phyloP scores from a whole-genome alignment of 441 rosid genomes.

The Macaranga tanarius region DNA sequence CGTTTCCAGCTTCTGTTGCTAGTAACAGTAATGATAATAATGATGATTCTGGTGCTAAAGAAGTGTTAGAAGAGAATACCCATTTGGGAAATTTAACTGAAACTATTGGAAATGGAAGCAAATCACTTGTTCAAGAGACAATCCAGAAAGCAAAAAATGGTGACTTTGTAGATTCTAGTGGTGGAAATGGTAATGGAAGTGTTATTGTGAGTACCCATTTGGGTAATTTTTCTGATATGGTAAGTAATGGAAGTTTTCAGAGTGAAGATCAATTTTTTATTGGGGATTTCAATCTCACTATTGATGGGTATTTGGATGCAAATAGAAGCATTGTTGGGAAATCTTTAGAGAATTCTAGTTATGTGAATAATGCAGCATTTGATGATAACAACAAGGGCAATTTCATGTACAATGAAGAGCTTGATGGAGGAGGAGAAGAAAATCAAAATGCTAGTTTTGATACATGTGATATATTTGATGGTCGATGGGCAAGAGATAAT shows the following conservation, averaged over 20 bases:
- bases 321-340: slow-evolving; percentile 18
- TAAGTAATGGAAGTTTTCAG: slow-evolving; percentile 25
- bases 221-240: slow-evolving; percentile 19
- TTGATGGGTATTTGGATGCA: slow-evolving; percentile 13
- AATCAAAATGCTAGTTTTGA: slow-evolving; percentile 12
- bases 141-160: slow-evolving; percentile 28
- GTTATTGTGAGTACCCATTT: slow-evolving; percentile 14
- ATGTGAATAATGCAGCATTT: background rate
- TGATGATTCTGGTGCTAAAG: background rate
- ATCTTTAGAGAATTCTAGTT: slow-evolving; percentile 20
- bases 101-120: slow-evolving; percentile 27
- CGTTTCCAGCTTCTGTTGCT: slow-evolving; percentile 17
- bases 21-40: background rate
- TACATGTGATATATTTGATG: slow-evolving; percentile 62
- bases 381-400: slow-evolving; percentile 17
- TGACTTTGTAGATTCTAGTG: slow-evolving; percentile 30
- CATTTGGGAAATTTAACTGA: slow-evolving; percentile 25
- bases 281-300: slow-evolving; percentile 23
- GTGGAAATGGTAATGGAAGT: background rate
- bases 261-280: slow-evolving; percentile 5
- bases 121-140: slow-evolving; percentile 19
- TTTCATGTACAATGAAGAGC: slow-evolving; percentile 16
- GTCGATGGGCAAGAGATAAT: slow-evolving; percentile 64
- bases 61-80: slow-evolving; percentile 18
- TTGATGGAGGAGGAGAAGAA: slow-evolving; percentile 14